Evolutionary conservation across 2,329 filamentous ascomycete genomes (phyloP), one percentile per base, ranked within the genome.

Genomic region (Hansfordia pulvinata): DNA sequence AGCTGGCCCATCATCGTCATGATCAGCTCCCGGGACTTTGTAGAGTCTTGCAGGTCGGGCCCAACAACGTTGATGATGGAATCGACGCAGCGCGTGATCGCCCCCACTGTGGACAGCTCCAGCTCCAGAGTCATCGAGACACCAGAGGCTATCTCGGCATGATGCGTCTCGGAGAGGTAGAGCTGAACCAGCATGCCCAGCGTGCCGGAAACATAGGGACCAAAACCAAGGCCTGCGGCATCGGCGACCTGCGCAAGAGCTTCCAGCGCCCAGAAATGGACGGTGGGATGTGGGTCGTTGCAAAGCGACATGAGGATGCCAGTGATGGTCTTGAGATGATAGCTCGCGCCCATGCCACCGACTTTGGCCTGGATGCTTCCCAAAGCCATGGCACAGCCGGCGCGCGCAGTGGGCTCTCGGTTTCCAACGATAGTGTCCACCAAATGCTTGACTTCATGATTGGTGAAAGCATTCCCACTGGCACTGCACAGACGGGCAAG

Each of bases 231-330:
- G 0, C 90, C 90, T 2, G 90, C 86, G 8, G 88, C 90, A 43
- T 94, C 88, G 3, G 88, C 81, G 9, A 93, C 85, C 27, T 81
- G 65, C 3, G 82, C 77, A 17, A 98, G 54, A 8, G 84, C 88
- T 47, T 94, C 85, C 23, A 98, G 60, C 3, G 92, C 88, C 85
- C 86, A 96, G 47, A 88, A 93, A 51, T 98, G 90, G 7, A 98
- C 90, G 1, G 82, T 76, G 0, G 90, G 86, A 47, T 98, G 90
- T 12, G 88, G 83, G 44, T 98, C 90, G 40, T 86, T 93, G 49
- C 85, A 88, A 8, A 98, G 65, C 6, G 90, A 96, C 80, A 96
- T 93, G n/a, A 98, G 60, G 20, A 98, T 92, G 11, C 88, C 81
- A n/a, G 94, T 69, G 26, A 98, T 94, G 2, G 85, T 94, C 58